Evolutionary conservation across 176 grass and related monocot genomes (phyloP), one percentile per base, ranked within the genome.

Genomic region (Oryza coarctata): DNA sequence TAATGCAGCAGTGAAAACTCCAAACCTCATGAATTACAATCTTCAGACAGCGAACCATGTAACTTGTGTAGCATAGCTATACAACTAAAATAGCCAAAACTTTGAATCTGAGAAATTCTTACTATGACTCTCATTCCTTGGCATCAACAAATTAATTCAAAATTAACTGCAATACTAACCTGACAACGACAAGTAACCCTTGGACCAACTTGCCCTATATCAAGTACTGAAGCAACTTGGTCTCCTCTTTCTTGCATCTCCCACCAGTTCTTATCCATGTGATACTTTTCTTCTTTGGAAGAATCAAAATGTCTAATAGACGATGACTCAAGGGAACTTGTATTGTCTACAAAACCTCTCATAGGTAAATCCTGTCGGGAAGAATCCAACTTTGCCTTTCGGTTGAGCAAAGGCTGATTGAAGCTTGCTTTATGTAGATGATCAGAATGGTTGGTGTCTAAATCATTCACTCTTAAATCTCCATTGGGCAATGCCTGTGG

Each of bases 261-360:
- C 96, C 96, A 98, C 92, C 96, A 98, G 70, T 94, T 90, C 68
- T 89, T 92, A 65, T 95, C 89, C 41, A 74, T 44, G 49, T 93
- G 86, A 58, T 94, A 85, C 69, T 33, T 83, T 88, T 78, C 67
- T 70, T 85, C 67, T 34, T 84, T 82, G 1, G 71, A 74, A 64
- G 64, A 67, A 85, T 89, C 76, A 83, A 92, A 89, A 79, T 44
- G 52, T 61, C 83, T 76, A 45, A 85, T 77, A 71, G 73, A 83
- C 84, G 81, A 79, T 66, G 70, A 30, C 58, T 85, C 85, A 25
- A 76, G 58, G 64, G 87, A 87, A 92, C 57, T 83, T 70, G 85
- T 17, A 89, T 95, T 82, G 43, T 98, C 96, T 35, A 98, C 88
- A 86, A 98, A 98, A 88, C 78, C 85, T 91, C 88, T 94, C 93